Percentiles rank a stretch among this genome's conserved stretches.
Conservation (phyloP, 257 asterid species). For the Lavandula angustifolia region DNA sequence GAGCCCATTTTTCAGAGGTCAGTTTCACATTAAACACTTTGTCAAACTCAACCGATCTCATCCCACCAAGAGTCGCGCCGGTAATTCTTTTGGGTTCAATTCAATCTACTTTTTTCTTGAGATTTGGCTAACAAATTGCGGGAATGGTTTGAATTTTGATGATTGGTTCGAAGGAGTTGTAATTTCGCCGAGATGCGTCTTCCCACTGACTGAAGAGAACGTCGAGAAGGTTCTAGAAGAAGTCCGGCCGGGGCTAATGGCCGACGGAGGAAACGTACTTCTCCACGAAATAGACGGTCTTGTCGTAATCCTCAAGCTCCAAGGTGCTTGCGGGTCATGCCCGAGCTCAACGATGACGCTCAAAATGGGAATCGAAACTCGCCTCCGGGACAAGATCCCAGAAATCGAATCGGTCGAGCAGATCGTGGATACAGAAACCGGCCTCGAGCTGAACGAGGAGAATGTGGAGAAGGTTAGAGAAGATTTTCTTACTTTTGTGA, state of each 20-base stretch:
- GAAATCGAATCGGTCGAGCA: constrained; percentile 82
- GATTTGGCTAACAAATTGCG: background rate
- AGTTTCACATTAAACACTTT: constrained; percentile 43
- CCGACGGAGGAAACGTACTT: constrained; percentile 89
- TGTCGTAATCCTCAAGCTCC: constrained; percentile 78
- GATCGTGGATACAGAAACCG: constrained; percentile 73
- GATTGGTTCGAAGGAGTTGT: constrained; percentile 45
- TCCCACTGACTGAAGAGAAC: constrained; percentile 82
- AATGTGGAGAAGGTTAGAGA: constrained; percentile 74
- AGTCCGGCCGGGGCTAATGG: constrained; percentile 87
- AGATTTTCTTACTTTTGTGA: background rate
- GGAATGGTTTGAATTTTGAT: constrained; percentile 30
- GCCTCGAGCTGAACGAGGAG: constrained; percentile 78
- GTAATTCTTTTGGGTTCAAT: constrained; percentile 36
- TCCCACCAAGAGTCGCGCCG: constrained; percentile 41
- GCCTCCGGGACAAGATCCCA: constrained; percentile 80
- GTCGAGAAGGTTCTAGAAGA: constrained; percentile 80
- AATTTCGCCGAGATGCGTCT: constrained; percentile 56
- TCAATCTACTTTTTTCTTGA: background rate
- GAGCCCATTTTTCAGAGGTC: constrained; percentile 57
- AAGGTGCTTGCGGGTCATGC: constrained; percentile 95
- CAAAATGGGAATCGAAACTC: constrained; percentile 83
- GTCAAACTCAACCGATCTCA: constrained; percentile 33
- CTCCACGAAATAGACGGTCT: constrained; percentile 93
- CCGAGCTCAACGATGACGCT: constrained; percentile 93